phyloP scores from a whole-genome alignment of 202 grass and related monocot species.

The Carex arenaria region DNA sequence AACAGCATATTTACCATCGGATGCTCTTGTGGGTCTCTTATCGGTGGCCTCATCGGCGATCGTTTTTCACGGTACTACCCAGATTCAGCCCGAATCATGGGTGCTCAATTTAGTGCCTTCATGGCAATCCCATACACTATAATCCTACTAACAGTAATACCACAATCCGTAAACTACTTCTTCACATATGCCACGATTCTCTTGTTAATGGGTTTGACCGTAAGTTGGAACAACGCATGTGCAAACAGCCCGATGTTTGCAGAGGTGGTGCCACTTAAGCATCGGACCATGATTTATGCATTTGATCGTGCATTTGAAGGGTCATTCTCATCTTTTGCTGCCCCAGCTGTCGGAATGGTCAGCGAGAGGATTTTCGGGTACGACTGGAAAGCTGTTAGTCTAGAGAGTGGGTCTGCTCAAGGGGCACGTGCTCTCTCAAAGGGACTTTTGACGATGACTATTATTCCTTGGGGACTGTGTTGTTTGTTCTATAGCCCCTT shows the following conservation, averaged over 20 bases:
- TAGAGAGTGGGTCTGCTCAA: constrained; percentile 47
- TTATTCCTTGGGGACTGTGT: constrained; percentile 74
- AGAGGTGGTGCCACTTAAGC: constrained; percentile 82
- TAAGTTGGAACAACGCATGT: constrained; percentile 69
- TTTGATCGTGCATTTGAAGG: constrained; percentile 84
- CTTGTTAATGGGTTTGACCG: constrained; percentile 83
- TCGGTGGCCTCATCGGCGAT: constrained; percentile 77
- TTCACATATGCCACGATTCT: constrained; percentile 50
- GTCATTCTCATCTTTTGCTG: constrained; percentile 67
- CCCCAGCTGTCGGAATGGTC: constrained; percentile 68
- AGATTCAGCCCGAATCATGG: constrained; percentile 59
- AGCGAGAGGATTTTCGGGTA: constrained; percentile 77
- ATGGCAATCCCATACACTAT: constrained; percentile 85
- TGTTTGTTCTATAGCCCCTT: constrained; percentile 80
- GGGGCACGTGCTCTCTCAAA: constrained; percentile 68
- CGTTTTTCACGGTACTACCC: constrained; percentile 47
- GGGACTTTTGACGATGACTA: constrained; percentile 71
- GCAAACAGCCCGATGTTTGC: constrained; percentile 95
- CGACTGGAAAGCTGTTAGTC: constrained; percentile 59
- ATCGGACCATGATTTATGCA: constrained; percentile 92
- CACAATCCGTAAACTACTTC: constrained; percentile 57
- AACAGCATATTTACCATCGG: constrained; percentile 85
- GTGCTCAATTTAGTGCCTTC: constrained; percentile 93
- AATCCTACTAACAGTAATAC: constrained; percentile 68
- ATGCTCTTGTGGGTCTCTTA: constrained; percentile 63